Percentiles rank a stretch among this genome's conserved stretches.
Conservation (phyloP, 257 asterid species). For the Cruciata laevipes region DNA sequence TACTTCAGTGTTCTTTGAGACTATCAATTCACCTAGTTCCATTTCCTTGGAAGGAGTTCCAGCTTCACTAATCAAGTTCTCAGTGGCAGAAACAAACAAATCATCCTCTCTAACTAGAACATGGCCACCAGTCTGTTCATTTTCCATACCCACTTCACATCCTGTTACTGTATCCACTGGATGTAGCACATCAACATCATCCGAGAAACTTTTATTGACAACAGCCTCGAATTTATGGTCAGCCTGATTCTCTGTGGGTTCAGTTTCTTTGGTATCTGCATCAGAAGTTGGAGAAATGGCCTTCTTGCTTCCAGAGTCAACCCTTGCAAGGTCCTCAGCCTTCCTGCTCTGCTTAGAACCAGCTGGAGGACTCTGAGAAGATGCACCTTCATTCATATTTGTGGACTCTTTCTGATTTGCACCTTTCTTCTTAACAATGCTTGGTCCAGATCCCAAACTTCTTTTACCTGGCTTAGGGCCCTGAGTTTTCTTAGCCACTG, state of each 20-base stretch:
- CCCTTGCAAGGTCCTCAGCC: conserved; percentile 17
- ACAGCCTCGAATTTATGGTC: conserved; percentile 19
- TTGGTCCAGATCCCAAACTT: conserved; percentile 45
- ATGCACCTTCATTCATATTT: conserved; percentile 26
- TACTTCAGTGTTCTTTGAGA: conserved; percentile 21
- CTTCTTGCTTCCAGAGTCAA: conserved; percentile 24
- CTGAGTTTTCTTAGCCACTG: conserved; percentile 41
- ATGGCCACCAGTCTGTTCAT: conserved; percentile 20
- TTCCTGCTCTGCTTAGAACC: conserved; percentile 22
- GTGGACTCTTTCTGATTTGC: conserved; percentile 38
- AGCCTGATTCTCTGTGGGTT: conserved; percentile 33
- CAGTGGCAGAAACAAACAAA: conserved; percentile 21
- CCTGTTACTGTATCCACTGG: conserved; percentile 16
- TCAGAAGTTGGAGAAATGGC: conserved; percentile 17
- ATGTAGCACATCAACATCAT: conserved; percentile 23
- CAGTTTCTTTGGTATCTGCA: conserved; percentile 29
- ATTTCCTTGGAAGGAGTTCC: conserved; percentile 24
- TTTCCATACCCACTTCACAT: conserved; percentile 13
- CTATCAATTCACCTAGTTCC: conserved; percentile 23
- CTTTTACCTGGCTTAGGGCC: conserved; percentile 47
- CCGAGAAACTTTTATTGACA: conserved; percentile 13
- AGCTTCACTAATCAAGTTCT: conserved; percentile 22
- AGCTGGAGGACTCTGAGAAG: conserved; percentile 15
- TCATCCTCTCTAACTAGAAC: conserved; percentile 10
- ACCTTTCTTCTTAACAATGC: conserved; percentile 28